A percentile compares a stretch with the other conserved stretches of the same genome.
Evolutionary conservation across 2,329 filamentous ascomycete species (phyloP).

Genomic region (Hypoxylon sp.): DNA sequence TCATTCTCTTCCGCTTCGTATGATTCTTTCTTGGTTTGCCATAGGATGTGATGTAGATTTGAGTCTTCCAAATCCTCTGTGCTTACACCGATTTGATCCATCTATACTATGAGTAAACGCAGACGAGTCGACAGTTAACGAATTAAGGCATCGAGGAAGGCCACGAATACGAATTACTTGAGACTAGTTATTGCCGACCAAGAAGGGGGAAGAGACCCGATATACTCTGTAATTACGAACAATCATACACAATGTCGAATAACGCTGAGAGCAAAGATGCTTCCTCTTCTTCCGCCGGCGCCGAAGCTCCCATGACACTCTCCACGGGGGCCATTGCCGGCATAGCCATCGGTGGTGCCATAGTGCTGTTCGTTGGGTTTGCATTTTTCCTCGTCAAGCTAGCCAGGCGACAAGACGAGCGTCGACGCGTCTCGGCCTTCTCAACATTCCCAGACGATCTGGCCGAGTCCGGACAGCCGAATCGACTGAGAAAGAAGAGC

Average conservation of each 20-base stretch:
- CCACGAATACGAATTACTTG: slow-evolving; percentile 5
- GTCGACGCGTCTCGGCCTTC: slow-evolving; percentile 25
- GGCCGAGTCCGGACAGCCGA: slow-evolving; percentile 18
- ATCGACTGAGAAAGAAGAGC: slow-evolving; percentile 41
- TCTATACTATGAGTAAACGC: too few species aligned
- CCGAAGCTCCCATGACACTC: slow-evolving; percentile 18
- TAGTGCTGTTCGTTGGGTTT: slow-evolving; percentile 54
- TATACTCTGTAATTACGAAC: neutral
- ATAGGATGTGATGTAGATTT: too few species aligned
- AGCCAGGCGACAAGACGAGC: slow-evolving; percentile 44
- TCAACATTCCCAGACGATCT: too few species aligned
- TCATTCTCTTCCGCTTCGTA: too few species aligned
- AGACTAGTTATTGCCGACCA: neutral
- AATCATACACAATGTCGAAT: slow-evolving; percentile 8
- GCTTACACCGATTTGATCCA: too few species aligned
- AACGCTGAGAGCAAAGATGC: slow-evolving; percentile 6
- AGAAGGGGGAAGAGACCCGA: neutral
- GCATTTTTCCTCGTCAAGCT: slow-evolving; percentile 55
- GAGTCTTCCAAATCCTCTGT: too few species aligned
- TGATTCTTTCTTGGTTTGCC: too few species aligned
- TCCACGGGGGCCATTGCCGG: slow-evolving; percentile 51
- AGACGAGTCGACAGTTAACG: neutral
- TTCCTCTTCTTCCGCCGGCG: neutral
- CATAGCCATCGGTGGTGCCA: slow-evolving; percentile 58
- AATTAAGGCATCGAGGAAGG: neutral